Evolutionary conservation across 768 basidiomycete genomes (phyloP).

Genomic region (Boletus rubescentipes): DNA sequence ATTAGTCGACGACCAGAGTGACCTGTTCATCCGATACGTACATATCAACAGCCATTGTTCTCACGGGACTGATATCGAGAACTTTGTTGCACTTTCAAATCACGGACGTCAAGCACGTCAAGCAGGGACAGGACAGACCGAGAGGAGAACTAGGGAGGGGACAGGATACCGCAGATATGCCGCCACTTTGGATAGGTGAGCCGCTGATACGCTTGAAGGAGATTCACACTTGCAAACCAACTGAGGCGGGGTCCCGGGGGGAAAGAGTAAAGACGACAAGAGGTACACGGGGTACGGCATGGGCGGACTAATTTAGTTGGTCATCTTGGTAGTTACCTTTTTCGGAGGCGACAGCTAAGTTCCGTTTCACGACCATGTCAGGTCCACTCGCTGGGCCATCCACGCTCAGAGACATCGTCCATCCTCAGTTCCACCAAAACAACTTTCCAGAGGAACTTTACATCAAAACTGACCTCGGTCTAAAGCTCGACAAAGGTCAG

Average conservation of each 20-base stretch:
- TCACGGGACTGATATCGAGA: constrained; percentile 29
- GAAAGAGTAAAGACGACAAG: constrained; percentile 14
- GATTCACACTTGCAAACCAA: constrained; percentile 34
- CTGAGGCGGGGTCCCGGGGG: constrained; percentile 44
- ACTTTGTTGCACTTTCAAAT: not conserved
- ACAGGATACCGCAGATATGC: constrained; percentile 38
- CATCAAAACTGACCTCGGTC: constrained; percentile 76
- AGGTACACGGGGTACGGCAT: constrained; percentile 9
- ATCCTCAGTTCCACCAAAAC: constrained; percentile 94
- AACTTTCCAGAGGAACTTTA: constrained; percentile 79
- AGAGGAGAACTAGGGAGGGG: constrained; percentile 29
- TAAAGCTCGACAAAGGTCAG: constrained; percentile 90
- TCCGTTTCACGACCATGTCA: constrained; percentile 21
- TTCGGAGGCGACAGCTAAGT: no score
- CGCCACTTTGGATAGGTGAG: constrained; percentile 46
- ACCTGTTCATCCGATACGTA: constrained; percentile 21
- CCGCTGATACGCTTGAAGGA: constrained; percentile 44
- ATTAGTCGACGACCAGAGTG: not conserved
- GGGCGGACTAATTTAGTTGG: no score
- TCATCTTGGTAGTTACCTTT: constrained; percentile 5
- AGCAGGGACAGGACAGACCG: constrained; percentile 11
- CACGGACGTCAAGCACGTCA: not conserved
- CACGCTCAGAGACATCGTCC: constrained; percentile 63
- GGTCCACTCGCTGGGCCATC: constrained; percentile 60
- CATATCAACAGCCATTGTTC: constrained; percentile 46